Evolutionary conservation across 768 basidiomycete genomes (phyloP).

Genomic region (Phylloporus sp.): DNA sequence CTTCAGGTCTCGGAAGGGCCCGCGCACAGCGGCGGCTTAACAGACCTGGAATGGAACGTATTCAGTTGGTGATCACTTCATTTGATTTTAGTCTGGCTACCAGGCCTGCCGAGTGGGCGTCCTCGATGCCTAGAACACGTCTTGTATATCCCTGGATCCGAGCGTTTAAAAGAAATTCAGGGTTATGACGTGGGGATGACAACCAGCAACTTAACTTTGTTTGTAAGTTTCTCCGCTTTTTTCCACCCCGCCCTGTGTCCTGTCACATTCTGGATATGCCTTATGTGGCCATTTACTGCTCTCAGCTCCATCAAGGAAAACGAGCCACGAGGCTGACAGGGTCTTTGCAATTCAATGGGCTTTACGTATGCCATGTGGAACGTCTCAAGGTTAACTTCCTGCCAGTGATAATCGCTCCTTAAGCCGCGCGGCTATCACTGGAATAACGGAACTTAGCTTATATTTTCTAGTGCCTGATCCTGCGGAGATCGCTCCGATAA

Average conservation of each 20-base stretch:
- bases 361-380: slow-evolving; percentile 21
- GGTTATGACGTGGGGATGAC: slow-evolving; percentile 25
- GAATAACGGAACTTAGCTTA: slow-evolving; percentile 11
- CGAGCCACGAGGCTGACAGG: slow-evolving; percentile 20
- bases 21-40: slow-evolving; percentile 10
- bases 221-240: slow-evolving; percentile 2
- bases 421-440: slow-evolving; percentile 15
- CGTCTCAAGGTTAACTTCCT: slow-evolving; percentile 29
- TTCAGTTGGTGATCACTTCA: slow-evolving; percentile 1
- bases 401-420: slow-evolving; percentile 8
- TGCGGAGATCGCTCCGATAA: slow-evolving; percentile 28
- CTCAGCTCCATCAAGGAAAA: slow-evolving; percentile 1
- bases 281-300: slow-evolving; percentile 7
- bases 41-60: slow-evolving; percentile 1
- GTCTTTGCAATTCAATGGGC: slow-evolving; percentile 13
- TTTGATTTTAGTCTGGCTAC: neutral
- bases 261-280: slow-evolving; percentile 18
- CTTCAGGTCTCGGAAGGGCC: slow-evolving; percentile 1
- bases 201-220: slow-evolving; percentile 28
- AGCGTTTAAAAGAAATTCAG: slow-evolving; percentile 16
- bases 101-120: slow-evolving; percentile 6
- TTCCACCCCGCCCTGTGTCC: slow-evolving; percentile 10
- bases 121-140: slow-evolving; percentile 3
- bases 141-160: slow-evolving; percentile 8
- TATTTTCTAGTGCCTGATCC: slow-evolving; percentile 19